phyloP scores from a whole-genome alignment of 148 eudicot genomes.

The Talinum fruticosum region DNA sequence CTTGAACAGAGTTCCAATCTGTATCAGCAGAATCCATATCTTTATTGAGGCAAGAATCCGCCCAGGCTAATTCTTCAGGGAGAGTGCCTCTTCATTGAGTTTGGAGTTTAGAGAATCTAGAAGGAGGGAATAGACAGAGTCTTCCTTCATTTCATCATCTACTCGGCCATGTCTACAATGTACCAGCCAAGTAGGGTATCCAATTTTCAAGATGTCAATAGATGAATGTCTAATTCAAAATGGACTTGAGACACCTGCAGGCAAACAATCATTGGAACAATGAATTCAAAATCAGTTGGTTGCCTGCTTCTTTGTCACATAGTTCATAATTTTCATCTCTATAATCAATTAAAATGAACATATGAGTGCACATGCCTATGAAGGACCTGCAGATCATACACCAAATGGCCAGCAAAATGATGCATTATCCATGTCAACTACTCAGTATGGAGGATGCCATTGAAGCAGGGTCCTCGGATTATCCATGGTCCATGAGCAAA shows the following conservation, averaged over 20 bases:
- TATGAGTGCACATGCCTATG: not conserved
- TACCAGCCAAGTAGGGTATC: not conserved
- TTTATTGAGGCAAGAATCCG: conserved; percentile 57
- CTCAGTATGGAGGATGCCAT: not conserved
- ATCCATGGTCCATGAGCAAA: too few species aligned
- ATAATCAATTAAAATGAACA: not conserved
- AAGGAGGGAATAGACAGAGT: conserved; percentile 13
- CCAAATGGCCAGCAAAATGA: not conserved
- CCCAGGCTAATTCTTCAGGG: conserved; percentile 70
- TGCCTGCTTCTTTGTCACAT: not conserved
- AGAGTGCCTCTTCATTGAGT: conserved; percentile 29
- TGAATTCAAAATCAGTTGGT: not conserved
- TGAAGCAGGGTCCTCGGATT: too few species aligned
- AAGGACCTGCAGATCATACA: not conserved
- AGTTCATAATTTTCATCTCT: not conserved
- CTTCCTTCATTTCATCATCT: conserved; percentile 38
- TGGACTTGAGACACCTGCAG: conserved; percentile 9
- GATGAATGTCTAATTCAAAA: conserved; percentile 4
- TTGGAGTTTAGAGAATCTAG: conserved; percentile 21
- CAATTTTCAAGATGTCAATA: not conserved
- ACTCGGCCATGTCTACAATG: conserved; percentile 27
- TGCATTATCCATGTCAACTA: not conserved
- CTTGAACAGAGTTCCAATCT: conserved; percentile 53
- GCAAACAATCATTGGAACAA: conserved; percentile 3
- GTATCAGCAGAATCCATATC: conserved; percentile 32